Evolutionary conservation across 208 protist species (phyloP), one percentile per base, ranked within the genome.

Genomic region (Crithidia brevicula): DNA sequence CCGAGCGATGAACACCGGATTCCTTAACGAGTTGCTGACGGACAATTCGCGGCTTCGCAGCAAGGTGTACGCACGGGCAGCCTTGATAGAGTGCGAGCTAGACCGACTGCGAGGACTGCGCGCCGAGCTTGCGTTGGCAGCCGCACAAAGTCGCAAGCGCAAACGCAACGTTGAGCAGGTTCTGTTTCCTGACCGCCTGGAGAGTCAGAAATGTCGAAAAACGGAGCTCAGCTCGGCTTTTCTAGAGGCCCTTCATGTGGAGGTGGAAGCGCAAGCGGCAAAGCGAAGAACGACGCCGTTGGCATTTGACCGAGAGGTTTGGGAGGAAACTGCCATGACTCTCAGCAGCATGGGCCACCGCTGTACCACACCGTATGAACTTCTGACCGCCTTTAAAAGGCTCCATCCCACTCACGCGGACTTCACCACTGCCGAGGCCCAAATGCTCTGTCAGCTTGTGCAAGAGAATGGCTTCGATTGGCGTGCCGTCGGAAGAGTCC

Each of bases 361-460:
- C 1, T 7, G 46, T 22, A 34, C 46, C 16, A 56, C 60, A 18
- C 52, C 69, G 18, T 54, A 61, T 36, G 52, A 62, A 27, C 42
- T 74, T 1, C 10, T 43, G 7, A 46, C 52, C 22, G 30, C 20
- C 25, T 68, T 56, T 27, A 68, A 30, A 16, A 40, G 46, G 18
- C 23, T 62, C 15, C 52, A 54, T n/a, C 8, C 25, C 25, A 16
- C 52, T 9, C 1, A 15, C 27, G 18, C 10, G 5, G 30, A 11
- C 1, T 50, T 67, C 20, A 62, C 62, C 8, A 30, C 47, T 3
- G 40, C 52, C 4, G 86, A 92, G 46, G 75, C 76, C 40, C 16
- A 23, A 0, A 33, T 60, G 11, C 71, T 92, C 53, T 45, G 45
- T 23, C 46, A 66, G 27, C 31, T 63, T 33, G 56, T 69, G 9